Evolutionary conservation across 2,329 filamentous ascomycete species (phyloP).

Genomic region (Periconia sp.): DNA sequence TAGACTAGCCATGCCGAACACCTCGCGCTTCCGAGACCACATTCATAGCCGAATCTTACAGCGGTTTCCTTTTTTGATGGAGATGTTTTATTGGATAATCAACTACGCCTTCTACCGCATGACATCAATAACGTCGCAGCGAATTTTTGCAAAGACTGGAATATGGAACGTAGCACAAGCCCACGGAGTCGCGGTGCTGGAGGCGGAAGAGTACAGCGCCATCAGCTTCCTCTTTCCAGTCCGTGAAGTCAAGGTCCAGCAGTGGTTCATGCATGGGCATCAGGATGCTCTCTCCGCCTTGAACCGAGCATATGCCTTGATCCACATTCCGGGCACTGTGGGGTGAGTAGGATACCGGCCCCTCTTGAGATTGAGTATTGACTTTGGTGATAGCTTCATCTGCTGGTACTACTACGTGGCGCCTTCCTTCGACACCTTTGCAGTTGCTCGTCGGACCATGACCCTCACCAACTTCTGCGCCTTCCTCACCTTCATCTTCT

Average conservation of each 20-base stretch:
- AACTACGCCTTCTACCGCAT: slow-evolving; percentile 69
- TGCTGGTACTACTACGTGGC: slow-evolving; percentile 69
- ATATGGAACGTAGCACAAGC: slow-evolving; percentile 64
- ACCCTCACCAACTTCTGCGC: slow-evolving; percentile 61
- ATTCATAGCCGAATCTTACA: slow-evolving; percentile 68
- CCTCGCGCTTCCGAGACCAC: slow-evolving; percentile 65
- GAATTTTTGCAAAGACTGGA: slow-evolving; percentile 58
- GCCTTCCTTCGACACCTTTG: slow-evolving; percentile 54
- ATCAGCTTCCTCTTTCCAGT: slow-evolving; percentile 61
- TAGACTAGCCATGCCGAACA: slow-evolving; percentile 61
- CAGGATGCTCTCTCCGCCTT: slow-evolving; percentile 60
- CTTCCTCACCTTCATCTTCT: slow-evolving; percentile 55
- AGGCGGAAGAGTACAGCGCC: slow-evolving; percentile 59
- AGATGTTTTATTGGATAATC: slow-evolving; percentile 77
- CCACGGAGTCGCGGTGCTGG: slow-evolving; percentile 62
- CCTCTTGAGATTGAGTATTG: slow-evolving; percentile 15
- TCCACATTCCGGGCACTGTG: slow-evolving; percentile 67
- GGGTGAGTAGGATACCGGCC: slow-evolving; percentile 48
- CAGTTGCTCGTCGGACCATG: slow-evolving; percentile 53
- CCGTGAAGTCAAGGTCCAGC: slow-evolving; percentile 59
- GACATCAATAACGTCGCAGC: slow-evolving; percentile 60
- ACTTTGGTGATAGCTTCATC: slow-evolving; percentile 57
- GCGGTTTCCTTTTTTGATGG: slow-evolving; percentile 72
- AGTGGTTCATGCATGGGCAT: slow-evolving; percentile 63
- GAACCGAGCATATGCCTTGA: slow-evolving; percentile 65